Evolutionary conservation across 257 asterid genomes (phyloP).

Genomic region (Salvia splendens): DNA sequence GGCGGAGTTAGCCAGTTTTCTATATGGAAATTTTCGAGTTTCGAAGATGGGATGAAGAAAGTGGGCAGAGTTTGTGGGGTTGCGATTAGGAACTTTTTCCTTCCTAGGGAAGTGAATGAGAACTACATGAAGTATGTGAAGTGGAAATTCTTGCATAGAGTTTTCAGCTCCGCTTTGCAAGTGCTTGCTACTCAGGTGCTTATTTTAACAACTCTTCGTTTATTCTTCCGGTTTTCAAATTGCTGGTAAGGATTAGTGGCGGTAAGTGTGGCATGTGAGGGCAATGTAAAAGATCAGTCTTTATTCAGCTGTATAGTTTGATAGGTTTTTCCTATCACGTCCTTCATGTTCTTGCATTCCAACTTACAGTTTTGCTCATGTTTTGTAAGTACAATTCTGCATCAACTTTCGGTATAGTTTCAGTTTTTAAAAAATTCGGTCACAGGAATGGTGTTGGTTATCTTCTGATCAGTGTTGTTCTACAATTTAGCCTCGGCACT

Average conservation of each 20-base stretch:
- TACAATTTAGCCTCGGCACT: slow-evolving; percentile 15
- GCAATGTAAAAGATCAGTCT: background rate
- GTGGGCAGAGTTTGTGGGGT: slow-evolving; percentile 44
- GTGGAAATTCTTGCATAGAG: slow-evolving; percentile 94
- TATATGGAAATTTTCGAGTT: slow-evolving; percentile 37
- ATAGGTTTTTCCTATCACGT: background rate
- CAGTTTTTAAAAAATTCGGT: background rate
- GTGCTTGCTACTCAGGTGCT: slow-evolving; percentile 96
- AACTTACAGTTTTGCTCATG: slow-evolving; percentile 6
- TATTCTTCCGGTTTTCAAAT: background rate
- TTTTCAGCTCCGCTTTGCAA: slow-evolving; percentile 91
- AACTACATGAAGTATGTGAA: slow-evolving; percentile 85
- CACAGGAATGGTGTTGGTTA: background rate
- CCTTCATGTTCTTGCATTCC: slow-evolving; percentile 12
- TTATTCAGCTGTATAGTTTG: background rate
- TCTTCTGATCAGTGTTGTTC: background rate
- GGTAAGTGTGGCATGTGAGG: too few relatives aligned
- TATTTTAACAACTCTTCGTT: background rate
- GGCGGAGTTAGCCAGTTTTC: slow-evolving; percentile 52
- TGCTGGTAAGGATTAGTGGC: background rate
- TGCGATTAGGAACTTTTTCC: slow-evolving; percentile 64
- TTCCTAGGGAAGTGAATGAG: slow-evolving; percentile 67
- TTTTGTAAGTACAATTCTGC: background rate
- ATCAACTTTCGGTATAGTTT: background rate
- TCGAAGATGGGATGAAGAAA: slow-evolving; percentile 43